phyloP scores from a whole-genome alignment of 345 rosid genomes.

The Euphorbia lathyris region DNA sequence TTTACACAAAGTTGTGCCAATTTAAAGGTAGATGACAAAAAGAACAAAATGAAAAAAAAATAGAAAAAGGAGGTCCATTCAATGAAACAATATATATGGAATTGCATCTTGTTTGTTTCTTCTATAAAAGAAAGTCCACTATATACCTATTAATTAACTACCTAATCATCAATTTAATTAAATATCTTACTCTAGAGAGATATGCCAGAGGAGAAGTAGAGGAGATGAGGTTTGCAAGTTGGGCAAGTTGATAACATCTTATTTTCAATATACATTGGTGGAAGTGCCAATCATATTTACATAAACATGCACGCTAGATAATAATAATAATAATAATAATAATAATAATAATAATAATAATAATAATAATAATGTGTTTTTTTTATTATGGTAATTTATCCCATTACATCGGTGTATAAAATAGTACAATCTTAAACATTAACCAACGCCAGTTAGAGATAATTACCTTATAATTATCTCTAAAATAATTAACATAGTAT shows the following conservation, averaged over 20 bases:
- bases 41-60: not conserved
- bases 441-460: too few species aligned
- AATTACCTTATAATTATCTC: too few species aligned
- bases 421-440: too few species aligned
- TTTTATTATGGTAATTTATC: too few species aligned
- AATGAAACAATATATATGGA: not conserved
- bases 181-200: not conserved
- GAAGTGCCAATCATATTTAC: too few species aligned
- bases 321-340: too few species aligned
- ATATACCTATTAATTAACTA: not conserved
- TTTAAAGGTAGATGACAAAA: not conserved
- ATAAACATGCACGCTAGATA: too few species aligned
- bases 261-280: too few species aligned
- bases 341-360: too few species aligned
- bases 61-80: not conserved
- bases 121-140: not conserved
- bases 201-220: not conserved
- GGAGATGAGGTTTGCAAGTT: not conserved
- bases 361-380: too few species aligned
- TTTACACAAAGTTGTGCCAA: not conserved
- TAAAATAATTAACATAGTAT: too few species aligned
- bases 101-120: not conserved
- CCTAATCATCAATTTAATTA: not conserved
- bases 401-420: too few species aligned
- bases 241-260: conserved; percentile 3